These are phyloP conservation scores for Penicillium flavigenum DNA, from an alignment of 495 filamentous ascomycete genomes.

Conservation along the genomic window DNA sequence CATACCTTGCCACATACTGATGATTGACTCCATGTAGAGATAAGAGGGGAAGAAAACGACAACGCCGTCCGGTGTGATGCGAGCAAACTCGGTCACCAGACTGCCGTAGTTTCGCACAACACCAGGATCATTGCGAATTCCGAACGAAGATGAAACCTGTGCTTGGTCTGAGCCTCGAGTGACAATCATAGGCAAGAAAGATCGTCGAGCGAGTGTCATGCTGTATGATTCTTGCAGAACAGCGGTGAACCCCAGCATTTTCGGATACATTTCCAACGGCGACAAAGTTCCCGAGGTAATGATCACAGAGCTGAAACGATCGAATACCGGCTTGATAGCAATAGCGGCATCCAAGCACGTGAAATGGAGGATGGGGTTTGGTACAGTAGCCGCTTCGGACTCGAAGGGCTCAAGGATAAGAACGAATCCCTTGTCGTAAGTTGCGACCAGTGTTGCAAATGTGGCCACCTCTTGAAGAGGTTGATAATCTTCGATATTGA, in stretches of 20 bases:
- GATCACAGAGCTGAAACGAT: conserved; percentile 95
- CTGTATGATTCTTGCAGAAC: conserved; percentile 95
- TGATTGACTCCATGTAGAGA: conserved; percentile 98
- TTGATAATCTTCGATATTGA: conserved; percentile 97
- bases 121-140: conserved; percentile 89
- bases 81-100: conserved; percentile 87
- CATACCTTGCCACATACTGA: conserved; percentile 99
- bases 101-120: conserved; percentile 95
- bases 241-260: conserved; percentile 90
- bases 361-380: conserved; percentile 94
- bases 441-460: conserved; percentile 96
- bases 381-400: conserved; percentile 90
- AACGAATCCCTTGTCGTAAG: conserved; percentile 95
- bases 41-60: conserved; percentile 99
- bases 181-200: conserved; percentile 97
- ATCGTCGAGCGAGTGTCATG: conserved; percentile 94
- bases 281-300: conserved; percentile 98
- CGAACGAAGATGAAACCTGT: conserved; percentile 84
- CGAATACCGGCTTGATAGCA: conserved; percentile 96
- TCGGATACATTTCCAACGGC: conserved; percentile 97
- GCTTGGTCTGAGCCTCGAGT: conserved; percentile 93
- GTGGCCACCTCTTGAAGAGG: conserved; percentile 97
- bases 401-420: conserved; percentile 96
- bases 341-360: conserved; percentile 97
- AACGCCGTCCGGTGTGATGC: conserved; percentile 92